Percentiles rank a stretch among this genome's conserved stretches.
These are phyloP conservation scores for Tricholoma saponaceum DNA, from an alignment of 768 basidiomycete species.

Conservation along the genomic window DNA sequence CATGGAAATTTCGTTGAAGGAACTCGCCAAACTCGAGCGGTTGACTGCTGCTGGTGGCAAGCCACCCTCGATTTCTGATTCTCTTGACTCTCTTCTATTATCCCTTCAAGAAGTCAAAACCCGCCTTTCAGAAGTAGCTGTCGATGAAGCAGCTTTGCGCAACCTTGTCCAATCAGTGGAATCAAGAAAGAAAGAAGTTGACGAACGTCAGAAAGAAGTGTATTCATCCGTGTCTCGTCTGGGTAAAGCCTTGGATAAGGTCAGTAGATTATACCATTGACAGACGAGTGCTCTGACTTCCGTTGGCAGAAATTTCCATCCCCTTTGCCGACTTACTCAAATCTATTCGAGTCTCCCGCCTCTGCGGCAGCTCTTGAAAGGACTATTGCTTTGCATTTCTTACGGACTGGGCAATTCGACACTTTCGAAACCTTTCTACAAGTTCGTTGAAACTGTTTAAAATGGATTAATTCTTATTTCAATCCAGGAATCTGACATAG, in stretches of 20 bases:
- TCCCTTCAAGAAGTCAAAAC: slow-evolving; percentile 55
- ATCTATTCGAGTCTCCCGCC: slow-evolving; percentile 59
- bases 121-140: slow-evolving; percentile 42
- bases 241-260: slow-evolving; percentile 92
- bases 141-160: slow-evolving; percentile 45
- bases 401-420: slow-evolving; percentile 79
- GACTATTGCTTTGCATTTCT: slow-evolving; percentile 70
- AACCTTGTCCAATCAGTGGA: slow-evolving; percentile 59
- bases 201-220: slow-evolving; percentile 86
- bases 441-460: slow-evolving; percentile 33
- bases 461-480: slow-evolving; percentile 2
- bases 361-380: slow-evolving; percentile 61
- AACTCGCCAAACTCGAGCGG: slow-evolving; percentile 73
- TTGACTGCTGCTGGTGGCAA: slow-evolving; percentile 54
- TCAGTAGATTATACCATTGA: slow-evolving; percentile 23
- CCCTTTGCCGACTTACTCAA: slow-evolving; percentile 59
- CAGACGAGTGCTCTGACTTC: slow-evolving; percentile 4
- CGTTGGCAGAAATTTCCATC: slow-evolving; percentile 53
- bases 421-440: slow-evolving; percentile 72
- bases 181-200: slow-evolving; percentile 75
- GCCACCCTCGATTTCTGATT: slow-evolving; percentile 47
- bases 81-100: slow-evolving; percentile 61
- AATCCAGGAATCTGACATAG: slow-evolving; percentile 60
- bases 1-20: slow-evolving; percentile 78
- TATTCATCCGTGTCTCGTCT: slow-evolving; percentile 73